These are phyloP conservation scores for Carex pumila DNA, from an alignment of 176 grass and related monocot genomes.

Conservation along the genomic window DNA sequence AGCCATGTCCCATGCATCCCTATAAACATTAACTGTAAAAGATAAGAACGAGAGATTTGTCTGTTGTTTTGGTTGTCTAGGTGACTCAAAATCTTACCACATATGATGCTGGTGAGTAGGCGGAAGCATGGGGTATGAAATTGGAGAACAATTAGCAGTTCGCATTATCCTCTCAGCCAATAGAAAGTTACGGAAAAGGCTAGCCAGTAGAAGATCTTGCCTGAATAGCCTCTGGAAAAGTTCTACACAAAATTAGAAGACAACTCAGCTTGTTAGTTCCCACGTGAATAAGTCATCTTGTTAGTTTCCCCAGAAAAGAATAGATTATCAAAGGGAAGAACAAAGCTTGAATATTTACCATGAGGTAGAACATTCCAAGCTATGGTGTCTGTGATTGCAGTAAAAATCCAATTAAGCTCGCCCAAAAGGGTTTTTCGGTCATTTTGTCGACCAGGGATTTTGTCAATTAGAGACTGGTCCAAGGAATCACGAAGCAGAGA, in stretches of 20 bases:
- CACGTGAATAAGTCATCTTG: neutral
- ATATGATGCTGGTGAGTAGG: constrained; percentile 97
- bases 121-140: constrained; percentile 71
- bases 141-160: constrained; percentile 88
- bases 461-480: constrained; percentile 54
- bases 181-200: constrained; percentile 96
- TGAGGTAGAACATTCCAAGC: constrained; percentile 99
- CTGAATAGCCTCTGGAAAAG: constrained; percentile 94
- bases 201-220: constrained; percentile 96
- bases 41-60: constrained; percentile 12
- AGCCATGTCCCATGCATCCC: constrained; percentile 99
- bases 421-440: constrained; percentile 96
- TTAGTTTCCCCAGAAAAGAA: constrained; percentile 7
- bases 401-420: constrained; percentile 99
- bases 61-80: neutral
- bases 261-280: neutral
- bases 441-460: constrained; percentile 96
- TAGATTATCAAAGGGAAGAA: neutral
- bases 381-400: constrained; percentile 93
- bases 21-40: constrained; percentile 26
- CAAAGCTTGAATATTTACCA: constrained; percentile 40
- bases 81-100: constrained; percentile 52
- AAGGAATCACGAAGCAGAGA: constrained; percentile 71
- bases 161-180: constrained; percentile 99
- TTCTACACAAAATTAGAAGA: constrained; percentile 46